These are phyloP conservation scores for Spongospora subterranea DNA, from an alignment of 208 protist species.

Conservation along the genomic window DNA sequence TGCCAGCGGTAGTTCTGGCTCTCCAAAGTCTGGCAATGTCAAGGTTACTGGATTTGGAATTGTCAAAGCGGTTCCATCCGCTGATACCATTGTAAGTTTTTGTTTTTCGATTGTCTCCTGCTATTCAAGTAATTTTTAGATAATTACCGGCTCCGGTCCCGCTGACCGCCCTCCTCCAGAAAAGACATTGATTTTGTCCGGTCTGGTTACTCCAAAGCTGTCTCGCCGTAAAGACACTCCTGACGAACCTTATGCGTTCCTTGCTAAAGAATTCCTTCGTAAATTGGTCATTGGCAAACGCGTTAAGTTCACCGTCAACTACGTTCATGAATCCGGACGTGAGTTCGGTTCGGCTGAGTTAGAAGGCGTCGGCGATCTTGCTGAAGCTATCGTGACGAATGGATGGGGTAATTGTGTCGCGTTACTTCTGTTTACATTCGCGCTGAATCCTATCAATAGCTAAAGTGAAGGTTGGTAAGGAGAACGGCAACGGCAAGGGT, in stretches of 20 bases:
- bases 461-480: not conserved
- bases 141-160: not conserved
- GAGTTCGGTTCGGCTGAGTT: slow-evolving; percentile 23
- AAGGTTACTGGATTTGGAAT: not conserved
- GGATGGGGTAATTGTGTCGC: slow-evolving; percentile 44
- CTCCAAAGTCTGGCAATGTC: not conserved
- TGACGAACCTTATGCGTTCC: slow-evolving; percentile 16
- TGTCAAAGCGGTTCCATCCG: slow-evolving; percentile 7
- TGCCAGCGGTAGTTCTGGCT: not conserved
- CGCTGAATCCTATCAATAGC: not conserved
- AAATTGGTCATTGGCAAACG: slow-evolving; percentile 45
- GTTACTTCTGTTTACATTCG: not conserved
- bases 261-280: slow-evolving; percentile 22
- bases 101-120: not conserved
- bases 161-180: not conserved
- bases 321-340: slow-evolving; percentile 12
- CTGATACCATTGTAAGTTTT: slow-evolving; percentile 31
- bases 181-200: slow-evolving; percentile 46
- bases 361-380: slow-evolving; percentile 29
- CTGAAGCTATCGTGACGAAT: not conserved
- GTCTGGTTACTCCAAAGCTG: not conserved
- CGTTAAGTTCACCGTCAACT: slow-evolving; percentile 36
- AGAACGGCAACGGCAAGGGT: not conserved
- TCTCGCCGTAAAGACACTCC: not conserved
- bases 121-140: slow-evolving; percentile 16